Conservation (phyloP, 768 basidiomycete species). For the Rhizopogon sp. region DNA sequence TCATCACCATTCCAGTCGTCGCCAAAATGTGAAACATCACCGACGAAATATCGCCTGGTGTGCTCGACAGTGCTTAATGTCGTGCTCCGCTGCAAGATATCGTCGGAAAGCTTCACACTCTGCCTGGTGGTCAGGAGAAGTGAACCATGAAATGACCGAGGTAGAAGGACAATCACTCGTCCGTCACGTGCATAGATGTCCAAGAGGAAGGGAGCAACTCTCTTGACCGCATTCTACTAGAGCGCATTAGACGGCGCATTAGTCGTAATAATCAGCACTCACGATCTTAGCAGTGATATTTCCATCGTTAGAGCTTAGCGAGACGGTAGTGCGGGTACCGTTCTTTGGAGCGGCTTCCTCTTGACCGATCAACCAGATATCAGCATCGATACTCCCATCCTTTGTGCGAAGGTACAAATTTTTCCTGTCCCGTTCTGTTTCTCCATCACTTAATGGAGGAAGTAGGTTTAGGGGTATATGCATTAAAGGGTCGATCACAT, state of each 20-base stretch:
- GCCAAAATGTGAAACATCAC: conserved; percentile 29
- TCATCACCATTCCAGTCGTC: conserved; percentile 36
- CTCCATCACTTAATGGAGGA: conserved; percentile 5
- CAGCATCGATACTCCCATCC: conserved; percentile 10
- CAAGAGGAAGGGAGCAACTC: conserved; percentile 6
- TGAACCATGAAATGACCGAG: conserved; percentile 37
- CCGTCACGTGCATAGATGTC: conserved; percentile 21
- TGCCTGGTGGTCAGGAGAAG: conserved; percentile 28
- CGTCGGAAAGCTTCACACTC: conserved; percentile 28
- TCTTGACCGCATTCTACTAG: conserved; percentile 12
- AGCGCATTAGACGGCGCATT: background rate
- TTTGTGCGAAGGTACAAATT: conserved; percentile 11
- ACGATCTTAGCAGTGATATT: conserved; percentile 7
- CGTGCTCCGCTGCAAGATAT: conserved; percentile 23
- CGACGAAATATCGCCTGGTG: conserved; percentile 36
- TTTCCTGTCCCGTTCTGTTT: conserved; percentile 4
- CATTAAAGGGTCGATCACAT: conserved; percentile 12
- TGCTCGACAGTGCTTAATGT: conserved; percentile 28
- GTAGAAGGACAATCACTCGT: conserved; percentile 31
- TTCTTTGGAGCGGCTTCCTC: background rate
- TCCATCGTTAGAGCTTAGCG: conserved; percentile 7
- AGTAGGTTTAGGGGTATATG: conserved; percentile 10
- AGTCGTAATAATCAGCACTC: background rate
- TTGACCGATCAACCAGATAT: conserved; percentile 23
- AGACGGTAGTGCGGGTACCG: conserved; percentile 4